phyloP scores from a whole-genome alignment of 306 rosid genomes.

The Castanea mollissima region DNA sequence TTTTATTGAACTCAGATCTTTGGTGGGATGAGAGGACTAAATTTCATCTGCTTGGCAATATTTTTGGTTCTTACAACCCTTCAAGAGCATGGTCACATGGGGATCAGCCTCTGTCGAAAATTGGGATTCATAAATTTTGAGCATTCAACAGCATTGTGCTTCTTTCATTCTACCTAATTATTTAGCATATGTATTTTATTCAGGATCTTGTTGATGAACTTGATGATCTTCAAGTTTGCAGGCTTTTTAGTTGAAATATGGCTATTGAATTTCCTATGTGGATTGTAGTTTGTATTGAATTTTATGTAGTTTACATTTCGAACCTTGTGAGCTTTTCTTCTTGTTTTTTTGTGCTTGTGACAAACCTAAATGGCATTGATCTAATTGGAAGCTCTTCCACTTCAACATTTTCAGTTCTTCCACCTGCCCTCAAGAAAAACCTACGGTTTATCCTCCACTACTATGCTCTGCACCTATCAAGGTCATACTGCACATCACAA shows the following conservation, averaged over 20 bases:
- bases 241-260: not conserved
- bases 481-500: conserved; percentile 30
- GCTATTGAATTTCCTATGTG: not conserved
- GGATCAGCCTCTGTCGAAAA: conserved; percentile 66
- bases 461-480: conserved; percentile 87
- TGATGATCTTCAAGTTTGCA: not conserved
- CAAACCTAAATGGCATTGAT: not conserved
- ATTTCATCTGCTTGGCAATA: conserved; percentile 33
- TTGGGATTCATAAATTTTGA: conserved; percentile 38
- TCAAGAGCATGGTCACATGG: conserved; percentile 53
- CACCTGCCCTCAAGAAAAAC: conserved; percentile 58
- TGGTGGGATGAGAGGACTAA: conserved; percentile 41
- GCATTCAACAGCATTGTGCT: conserved; percentile 24
- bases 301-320: not conserved
- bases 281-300: not conserved
- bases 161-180: not conserved
- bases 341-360: not conserved
- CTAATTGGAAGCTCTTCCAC: conserved; percentile 19
- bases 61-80: conserved; percentile 38
- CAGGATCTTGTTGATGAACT: not conserved
- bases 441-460: conserved; percentile 53
- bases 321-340: not conserved
- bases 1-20: conserved; percentile 4
- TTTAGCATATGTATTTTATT: not conserved
- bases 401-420: conserved; percentile 60